A percentile compares a stretch with the other conserved stretches of the same genome.
These are phyloP conservation scores for Tetrapisispora pingtungensis DNA, from an alignment of 805 yeast genomes.

Conservation along the genomic window DNA sequence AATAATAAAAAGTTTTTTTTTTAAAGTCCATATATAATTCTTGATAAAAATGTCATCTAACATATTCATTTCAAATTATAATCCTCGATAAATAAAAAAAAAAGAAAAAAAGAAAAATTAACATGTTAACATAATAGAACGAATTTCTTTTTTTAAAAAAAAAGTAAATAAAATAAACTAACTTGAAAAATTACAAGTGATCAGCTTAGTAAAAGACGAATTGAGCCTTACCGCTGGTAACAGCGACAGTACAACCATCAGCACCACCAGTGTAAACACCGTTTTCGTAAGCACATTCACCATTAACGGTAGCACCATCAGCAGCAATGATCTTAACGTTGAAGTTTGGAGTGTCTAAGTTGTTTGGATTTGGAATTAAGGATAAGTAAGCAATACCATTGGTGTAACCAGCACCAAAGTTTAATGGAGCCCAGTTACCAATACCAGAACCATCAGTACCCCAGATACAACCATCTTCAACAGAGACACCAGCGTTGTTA, in stretches of 20 bases:
- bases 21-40: neutral
- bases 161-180: neutral
- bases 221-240: conserved; percentile 72
- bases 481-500: conserved; percentile 89
- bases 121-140: conserved; percentile 1
- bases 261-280: conserved; percentile 51
- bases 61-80: neutral
- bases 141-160: neutral
- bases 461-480: conserved; percentile 93
- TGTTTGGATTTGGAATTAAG: conserved; percentile 93
- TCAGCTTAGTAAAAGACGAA: conserved; percentile 53
- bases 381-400: conserved; percentile 70
- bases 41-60: neutral
- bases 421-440: conserved; percentile 98
- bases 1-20: neutral
- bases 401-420: conserved; percentile 86
- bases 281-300: conserved; percentile 70
- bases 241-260: conserved; percentile 92
- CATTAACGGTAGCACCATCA: conserved; percentile 52
- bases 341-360: conserved; percentile 55
- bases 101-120: conserved; percentile 1
- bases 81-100: neutral
- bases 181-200: neutral
- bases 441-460: conserved; percentile 67
- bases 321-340: conserved; percentile 72